Evolutionary conservation across 1,284 basidiomycete genomes (phyloP).

Genomic region (Ustilago cynodontis): DNA sequence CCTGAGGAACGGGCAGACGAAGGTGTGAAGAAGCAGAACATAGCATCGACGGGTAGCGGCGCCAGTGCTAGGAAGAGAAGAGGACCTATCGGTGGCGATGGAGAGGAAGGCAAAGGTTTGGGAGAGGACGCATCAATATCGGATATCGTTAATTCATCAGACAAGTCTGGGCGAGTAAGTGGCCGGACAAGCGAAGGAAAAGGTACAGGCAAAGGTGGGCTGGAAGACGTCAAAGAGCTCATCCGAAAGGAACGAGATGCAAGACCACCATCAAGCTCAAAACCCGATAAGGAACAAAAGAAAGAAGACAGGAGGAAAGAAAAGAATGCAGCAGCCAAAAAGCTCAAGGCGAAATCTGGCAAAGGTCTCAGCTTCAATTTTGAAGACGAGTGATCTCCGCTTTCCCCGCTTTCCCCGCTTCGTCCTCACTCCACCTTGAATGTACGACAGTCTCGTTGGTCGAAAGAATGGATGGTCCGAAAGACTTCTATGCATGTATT

Average conservation of each 20-base stretch:
- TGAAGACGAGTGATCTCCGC: constrained; percentile 29
- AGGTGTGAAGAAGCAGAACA: constrained; percentile 8
- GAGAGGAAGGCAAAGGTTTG: background rate
- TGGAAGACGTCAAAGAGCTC: constrained; percentile 42
- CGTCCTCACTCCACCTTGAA: too few species aligned
- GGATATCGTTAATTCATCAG: background rate
- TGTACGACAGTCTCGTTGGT: background rate
- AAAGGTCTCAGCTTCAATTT: constrained; percentile 52
- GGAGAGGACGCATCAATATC: constrained; percentile 3
- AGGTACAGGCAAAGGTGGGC: background rate
- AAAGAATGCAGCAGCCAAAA: constrained; percentile 25
- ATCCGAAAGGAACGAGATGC: constrained; percentile 15
- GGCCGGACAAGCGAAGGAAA: background rate
- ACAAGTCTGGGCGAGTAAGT: background rate
- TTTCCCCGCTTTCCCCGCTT: too few species aligned
- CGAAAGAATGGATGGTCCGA: background rate
- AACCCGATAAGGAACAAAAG: constrained; percentile 3
- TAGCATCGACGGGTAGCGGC: constrained; percentile 5
- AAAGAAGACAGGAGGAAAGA: constrained; percentile 19
- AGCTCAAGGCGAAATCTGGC: constrained; percentile 35
- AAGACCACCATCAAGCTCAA: background rate
- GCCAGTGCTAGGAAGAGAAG: constrained; percentile 5
- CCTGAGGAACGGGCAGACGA: background rate
- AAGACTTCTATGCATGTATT: constrained; percentile 6
- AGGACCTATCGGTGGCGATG: background rate